Evolutionary conservation across 1,284 basidiomycete species (phyloP).

Genomic region (Cerioporus squamosus): DNA sequence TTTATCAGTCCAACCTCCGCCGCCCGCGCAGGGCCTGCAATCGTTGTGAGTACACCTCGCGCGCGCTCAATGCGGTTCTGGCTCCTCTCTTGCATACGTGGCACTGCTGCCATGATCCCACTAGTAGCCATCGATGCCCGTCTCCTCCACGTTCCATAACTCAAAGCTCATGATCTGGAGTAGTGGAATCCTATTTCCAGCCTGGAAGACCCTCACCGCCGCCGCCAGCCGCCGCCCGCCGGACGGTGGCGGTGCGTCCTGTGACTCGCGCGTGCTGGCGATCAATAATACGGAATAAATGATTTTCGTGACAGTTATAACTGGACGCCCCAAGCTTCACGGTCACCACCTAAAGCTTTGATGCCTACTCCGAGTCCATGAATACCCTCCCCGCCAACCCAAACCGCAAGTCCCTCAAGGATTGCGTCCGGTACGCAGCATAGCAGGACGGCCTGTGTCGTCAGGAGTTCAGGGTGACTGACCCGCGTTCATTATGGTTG

Average conservation of each 20-base stretch:
- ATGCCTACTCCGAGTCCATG: slow-evolving; percentile 1
- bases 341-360: not conserved
- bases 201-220: not conserved
- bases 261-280: not conserved
- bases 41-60: too few relatives aligned
- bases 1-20: too few relatives aligned
- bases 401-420: slow-evolving; percentile 12
- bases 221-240: not conserved
- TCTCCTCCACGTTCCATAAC: not conserved
- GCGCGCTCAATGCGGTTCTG: too few relatives aligned
- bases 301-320: not conserved
- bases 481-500: not conserved
- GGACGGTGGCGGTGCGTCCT: not conserved
- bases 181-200: not conserved
- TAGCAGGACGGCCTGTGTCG: too few relatives aligned
- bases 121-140: not conserved
- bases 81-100: too few relatives aligned
- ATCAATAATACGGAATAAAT: slow-evolving; percentile 1
- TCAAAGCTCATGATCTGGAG: not conserved
- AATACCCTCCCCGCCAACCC: not conserved
- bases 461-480: too few relatives aligned
- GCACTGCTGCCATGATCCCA: not conserved
- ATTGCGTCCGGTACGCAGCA: slow-evolving; percentile 23
- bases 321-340: not conserved
- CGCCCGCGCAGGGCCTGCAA: too few relatives aligned